Evolutionary conservation across 805 yeast genomes (phyloP), one percentile per base, ranked within the genome.

Genomic region (Starmerella apicola): DNA sequence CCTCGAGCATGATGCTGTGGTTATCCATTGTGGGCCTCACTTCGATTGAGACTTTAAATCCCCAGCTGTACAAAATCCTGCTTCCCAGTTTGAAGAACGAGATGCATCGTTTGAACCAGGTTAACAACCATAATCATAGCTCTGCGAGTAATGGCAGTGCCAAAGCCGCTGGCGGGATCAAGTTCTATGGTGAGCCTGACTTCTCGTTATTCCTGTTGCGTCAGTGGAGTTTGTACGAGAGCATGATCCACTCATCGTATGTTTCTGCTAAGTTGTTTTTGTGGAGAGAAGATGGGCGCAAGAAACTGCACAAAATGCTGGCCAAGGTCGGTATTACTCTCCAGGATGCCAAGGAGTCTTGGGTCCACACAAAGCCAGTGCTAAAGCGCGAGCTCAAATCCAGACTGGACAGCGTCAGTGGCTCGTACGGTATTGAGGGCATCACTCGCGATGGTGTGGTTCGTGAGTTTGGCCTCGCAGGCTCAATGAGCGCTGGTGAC

Each of bases 251-350:
- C 56, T 83, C 95, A n/a, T 78, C 84, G 44, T 88, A 78, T 53
- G 85, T 88, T 25, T 83, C 86, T 53, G 81, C 97, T 10, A 82
- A 85, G 56, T 63, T 91, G 41, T 76, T 76, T 41, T 63, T 91
- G 28, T 91, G 95, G 91, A 79, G 86, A 24, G 95, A 83, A 53
- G 86, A 81, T 42, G 98, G 99, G 5, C 72, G 78, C 49, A 84
- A 82, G 55, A 72, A 76, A 48, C 64, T 91, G 37, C 94, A 86
- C 56, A 84, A 85, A 51, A 70, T 91, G 72, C 83, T 91, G 63
- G 98, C 98, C 1, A 74, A 81, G 51, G 91, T 93, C 95, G 98
- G 98, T 6, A 79, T 91, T 5, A 78, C 95, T 0, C 65, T 91
- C 35, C 78, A 75, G 5, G 77, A 79, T n/a, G 91, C 97, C 0